Conservation (phyloP, 371 early-diverging fungal genomes). For the Parasitella parasitica region DNA sequence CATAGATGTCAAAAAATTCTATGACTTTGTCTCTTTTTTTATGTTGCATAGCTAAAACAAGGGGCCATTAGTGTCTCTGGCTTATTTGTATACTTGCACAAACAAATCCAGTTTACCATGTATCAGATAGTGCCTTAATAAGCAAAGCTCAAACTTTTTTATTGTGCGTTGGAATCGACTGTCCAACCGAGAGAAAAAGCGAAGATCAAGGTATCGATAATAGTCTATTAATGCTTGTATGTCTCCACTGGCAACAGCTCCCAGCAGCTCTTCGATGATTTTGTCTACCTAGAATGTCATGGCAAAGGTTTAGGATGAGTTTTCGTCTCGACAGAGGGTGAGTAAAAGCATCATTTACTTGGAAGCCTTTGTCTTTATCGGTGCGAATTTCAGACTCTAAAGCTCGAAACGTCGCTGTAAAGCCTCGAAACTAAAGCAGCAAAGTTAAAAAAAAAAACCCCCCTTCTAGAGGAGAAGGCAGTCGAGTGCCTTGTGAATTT, state of each 20-base stretch:
- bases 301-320: neutral
- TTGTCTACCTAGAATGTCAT: conserved; percentile 60
- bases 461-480: no score
- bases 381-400: conserved; percentile 58
- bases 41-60: conserved; percentile 58
- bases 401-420: conserved; percentile 61
- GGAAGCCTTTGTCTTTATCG: conserved; percentile 69
- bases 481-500: conserved; percentile 19
- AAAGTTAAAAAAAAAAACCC: neutral
- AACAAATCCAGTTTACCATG: conserved; percentile 44
- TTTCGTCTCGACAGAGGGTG: neutral
- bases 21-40: conserved; percentile 58
- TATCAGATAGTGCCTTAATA: conserved; percentile 62
- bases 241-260: conserved; percentile 55
- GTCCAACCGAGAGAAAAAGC: conserved; percentile 69
- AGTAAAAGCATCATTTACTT: conserved; percentile 30
- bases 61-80: no score
- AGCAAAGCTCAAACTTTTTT: conserved; percentile 64
- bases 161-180: conserved; percentile 62
- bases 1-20: conserved; percentile 65
- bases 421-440: conserved; percentile 60
- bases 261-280: conserved; percentile 63
- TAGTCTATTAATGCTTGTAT: conserved; percentile 58
- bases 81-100: neutral
- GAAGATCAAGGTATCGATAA: conserved; percentile 66